Evolutionary conservation across 2,329 filamentous ascomycete genomes (phyloP).

Genomic region (Aspergillus oerlinghausenensis): DNA sequence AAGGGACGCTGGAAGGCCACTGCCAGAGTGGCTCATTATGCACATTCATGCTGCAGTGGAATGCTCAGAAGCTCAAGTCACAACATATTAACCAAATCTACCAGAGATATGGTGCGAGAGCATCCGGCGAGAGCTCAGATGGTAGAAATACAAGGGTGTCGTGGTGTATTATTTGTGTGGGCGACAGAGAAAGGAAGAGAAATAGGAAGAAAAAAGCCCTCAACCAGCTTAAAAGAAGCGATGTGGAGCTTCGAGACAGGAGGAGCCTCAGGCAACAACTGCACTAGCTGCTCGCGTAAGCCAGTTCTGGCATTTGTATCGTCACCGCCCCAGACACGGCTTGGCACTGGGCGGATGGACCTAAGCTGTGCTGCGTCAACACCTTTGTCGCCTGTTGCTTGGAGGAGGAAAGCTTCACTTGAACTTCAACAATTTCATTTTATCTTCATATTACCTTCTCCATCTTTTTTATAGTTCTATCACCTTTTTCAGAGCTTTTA

Average conservation of each 20-base stretch:
- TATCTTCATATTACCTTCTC: slow-evolving; percentile 6
- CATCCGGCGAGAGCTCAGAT: not conserved
- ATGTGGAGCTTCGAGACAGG: slow-evolving; percentile 7
- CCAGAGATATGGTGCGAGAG: slow-evolving; percentile 11
- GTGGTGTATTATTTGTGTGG: not conserved
- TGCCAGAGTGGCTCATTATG: slow-evolving; percentile 24
- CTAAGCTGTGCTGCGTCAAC: slow-evolving; percentile 26
- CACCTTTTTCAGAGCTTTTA: slow-evolving; percentile 11
- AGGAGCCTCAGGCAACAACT: slow-evolving; percentile 4
- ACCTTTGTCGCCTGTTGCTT: slow-evolving; percentile 28
- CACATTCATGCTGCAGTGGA: slow-evolving; percentile 13
- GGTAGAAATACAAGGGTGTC: not conserved
- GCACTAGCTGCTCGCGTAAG: slow-evolving; percentile 14
- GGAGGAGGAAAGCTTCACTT: slow-evolving; percentile 28
- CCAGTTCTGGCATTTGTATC: slow-evolving; percentile 10
- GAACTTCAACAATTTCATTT: slow-evolving; percentile 14
- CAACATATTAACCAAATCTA: slow-evolving; percentile 12
- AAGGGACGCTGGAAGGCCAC: slow-evolving; percentile 15
- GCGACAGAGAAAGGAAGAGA: slow-evolving; percentile 7
- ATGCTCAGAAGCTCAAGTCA: slow-evolving; percentile 4
- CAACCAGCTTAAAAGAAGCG: not conserved
- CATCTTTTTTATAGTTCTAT: slow-evolving; percentile 1
- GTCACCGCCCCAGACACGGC: slow-evolving; percentile 10
- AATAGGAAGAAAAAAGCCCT: slow-evolving; percentile 1
- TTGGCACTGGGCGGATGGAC: slow-evolving; percentile 7